Percentiles rank a stretch among this genome's conserved stretches.
Conservation (phyloP, 2,329 filamentous ascomycete species). For the Cytospora piceae region DNA sequence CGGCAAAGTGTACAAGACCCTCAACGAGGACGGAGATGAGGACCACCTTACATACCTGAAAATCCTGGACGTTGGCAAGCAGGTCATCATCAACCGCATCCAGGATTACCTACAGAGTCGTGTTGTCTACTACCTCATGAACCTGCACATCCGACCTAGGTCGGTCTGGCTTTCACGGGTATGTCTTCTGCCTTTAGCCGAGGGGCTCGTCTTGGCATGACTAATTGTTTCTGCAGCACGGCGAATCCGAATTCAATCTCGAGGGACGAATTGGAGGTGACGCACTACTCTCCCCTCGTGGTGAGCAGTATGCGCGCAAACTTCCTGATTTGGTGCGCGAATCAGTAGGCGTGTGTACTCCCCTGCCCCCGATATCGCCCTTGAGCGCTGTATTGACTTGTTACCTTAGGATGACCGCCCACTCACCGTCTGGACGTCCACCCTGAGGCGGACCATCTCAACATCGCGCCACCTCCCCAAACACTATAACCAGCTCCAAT, state of each 20-base stretch:
- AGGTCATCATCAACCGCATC: constrained; percentile 97
- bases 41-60: constrained; percentile 91
- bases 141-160: constrained; percentile 93
- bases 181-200: constrained; percentile 43
- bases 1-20: constrained; percentile 93
- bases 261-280: constrained; percentile 92
- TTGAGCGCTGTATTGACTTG: constrained; percentile 35
- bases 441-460: constrained; percentile 81
- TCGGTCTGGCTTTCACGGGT: constrained; percentile 96
- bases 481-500: constrained; percentile 91
- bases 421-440: constrained; percentile 66
- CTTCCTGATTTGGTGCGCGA: constrained; percentile 83
- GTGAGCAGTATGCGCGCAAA: constrained; percentile 82
- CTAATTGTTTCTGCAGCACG: constrained; percentile 63
- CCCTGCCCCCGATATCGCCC: neutral
- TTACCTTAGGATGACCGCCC: constrained; percentile 58
- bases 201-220: constrained; percentile 28
- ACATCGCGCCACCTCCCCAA: constrained; percentile 81
- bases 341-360: constrained; percentile 75
- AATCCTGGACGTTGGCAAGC: constrained; percentile 92
- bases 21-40: constrained; percentile 81
- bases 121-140: constrained; percentile 98
- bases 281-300: constrained; percentile 81
- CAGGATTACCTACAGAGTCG: constrained; percentile 95
- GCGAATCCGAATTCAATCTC: constrained; percentile 91